Percentiles rank a stretch among this genome's conserved stretches.
These are phyloP conservation scores for Ophiognomonia clavigignenti-juglandacearum DNA, from an alignment of 2,329 filamentous ascomycete species.

Conservation along the genomic window DNA sequence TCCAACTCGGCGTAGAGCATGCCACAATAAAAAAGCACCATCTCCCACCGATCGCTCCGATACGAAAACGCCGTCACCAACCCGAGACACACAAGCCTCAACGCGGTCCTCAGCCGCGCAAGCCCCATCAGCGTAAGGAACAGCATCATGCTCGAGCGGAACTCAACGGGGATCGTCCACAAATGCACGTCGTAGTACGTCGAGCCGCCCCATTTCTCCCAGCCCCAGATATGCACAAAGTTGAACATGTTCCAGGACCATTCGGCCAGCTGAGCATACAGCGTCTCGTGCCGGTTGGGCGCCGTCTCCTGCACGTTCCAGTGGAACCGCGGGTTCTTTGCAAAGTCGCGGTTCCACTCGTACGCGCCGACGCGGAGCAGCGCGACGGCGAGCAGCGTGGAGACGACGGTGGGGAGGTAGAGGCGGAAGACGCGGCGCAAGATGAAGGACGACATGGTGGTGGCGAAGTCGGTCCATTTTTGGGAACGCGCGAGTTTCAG, in stretches of 20 bases:
- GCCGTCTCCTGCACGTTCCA: conserved; percentile 47
- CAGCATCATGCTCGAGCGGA: conserved; percentile 52
- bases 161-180: conserved; percentile 61
- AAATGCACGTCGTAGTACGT: conserved; percentile 53
- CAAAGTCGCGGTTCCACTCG: conserved; percentile 43
- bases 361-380: conserved; percentile 42
- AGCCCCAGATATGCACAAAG: conserved; percentile 47
- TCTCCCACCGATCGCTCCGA: conserved; percentile 47
- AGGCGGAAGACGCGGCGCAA: conserved; percentile 49
- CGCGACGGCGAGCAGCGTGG: conserved; percentile 42
- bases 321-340: conserved; percentile 36
- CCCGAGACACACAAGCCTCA: conserved; percentile 38
- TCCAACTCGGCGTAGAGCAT: conserved; percentile 52
- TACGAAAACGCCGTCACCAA: conserved; percentile 40
- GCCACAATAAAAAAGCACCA: conserved; percentile 50
- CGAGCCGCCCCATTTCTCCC: conserved; percentile 42
- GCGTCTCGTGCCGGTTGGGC: conserved; percentile 32
- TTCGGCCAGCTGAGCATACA: conserved; percentile 36
- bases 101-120: conserved; percentile 37
- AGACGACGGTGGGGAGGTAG: conserved; percentile 45
- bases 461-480: conserved; percentile 34
- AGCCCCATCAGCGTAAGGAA: conserved; percentile 49
- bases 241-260: conserved; percentile 44
- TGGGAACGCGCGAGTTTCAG: conserved; percentile 33
- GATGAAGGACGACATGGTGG: conserved; percentile 43